Evolutionary conservation across 1,284 basidiomycete species (phyloP).

Genomic region (Melampsora larici-populina): DNA sequence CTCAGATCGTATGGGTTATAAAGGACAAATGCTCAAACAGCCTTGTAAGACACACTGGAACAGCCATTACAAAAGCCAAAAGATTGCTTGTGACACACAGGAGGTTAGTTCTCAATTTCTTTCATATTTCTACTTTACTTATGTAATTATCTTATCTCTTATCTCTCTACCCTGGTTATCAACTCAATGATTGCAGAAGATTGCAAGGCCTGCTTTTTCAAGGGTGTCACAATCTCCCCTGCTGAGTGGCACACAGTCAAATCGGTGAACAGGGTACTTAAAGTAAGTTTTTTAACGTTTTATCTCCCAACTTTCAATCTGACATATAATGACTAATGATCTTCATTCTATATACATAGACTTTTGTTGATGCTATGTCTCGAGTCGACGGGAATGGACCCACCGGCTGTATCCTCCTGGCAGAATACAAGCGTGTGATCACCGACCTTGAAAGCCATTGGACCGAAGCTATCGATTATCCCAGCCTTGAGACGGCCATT

Average conservation of each 20-base stretch:
- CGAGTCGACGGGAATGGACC: conserved; percentile 2
- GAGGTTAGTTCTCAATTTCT: neutral
- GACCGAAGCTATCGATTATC: neutral
- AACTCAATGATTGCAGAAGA: neutral
- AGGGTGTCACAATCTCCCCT: too few species aligned
- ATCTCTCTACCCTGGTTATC: neutral
- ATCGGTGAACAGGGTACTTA: neutral
- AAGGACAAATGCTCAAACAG: neutral
- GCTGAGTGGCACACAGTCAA: neutral
- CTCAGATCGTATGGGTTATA: neutral
- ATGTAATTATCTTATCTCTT: neutral
- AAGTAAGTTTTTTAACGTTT: too few species aligned
- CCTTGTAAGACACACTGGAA: neutral
- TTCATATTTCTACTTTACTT: neutral
- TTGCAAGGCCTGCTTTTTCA: too few species aligned
- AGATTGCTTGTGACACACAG: neutral
- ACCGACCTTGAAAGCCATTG: too few species aligned
- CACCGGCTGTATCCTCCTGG: too few species aligned
- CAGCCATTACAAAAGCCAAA: conserved; percentile 1
- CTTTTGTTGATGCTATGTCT: neutral
- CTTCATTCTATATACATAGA: neutral
- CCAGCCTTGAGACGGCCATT: neutral
- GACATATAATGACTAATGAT: neutral
- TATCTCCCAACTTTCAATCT: neutral
- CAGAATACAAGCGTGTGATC: too few species aligned